These are phyloP conservation scores for Hanseniaspora thailandica DNA, from an alignment of 805 yeast species.

Conservation along the genomic window DNA sequence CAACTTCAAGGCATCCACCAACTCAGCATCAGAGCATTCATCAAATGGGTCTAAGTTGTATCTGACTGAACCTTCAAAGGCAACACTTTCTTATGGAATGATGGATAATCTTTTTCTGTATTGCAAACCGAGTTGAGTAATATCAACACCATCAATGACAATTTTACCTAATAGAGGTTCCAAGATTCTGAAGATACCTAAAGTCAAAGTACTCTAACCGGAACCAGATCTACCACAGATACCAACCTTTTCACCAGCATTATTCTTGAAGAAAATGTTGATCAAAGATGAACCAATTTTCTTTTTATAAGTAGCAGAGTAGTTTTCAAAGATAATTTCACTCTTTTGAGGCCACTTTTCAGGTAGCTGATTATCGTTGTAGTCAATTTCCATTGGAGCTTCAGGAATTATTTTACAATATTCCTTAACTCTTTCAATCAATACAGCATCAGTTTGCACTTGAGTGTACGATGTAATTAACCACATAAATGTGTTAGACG, in stretches of 20 bases:
- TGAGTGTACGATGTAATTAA: conserved; percentile 52
- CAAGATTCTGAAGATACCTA: conserved; percentile 50
- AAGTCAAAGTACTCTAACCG: conserved; percentile 52
- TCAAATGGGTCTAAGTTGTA: conserved; percentile 54
- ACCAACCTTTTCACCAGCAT: conserved; percentile 52
- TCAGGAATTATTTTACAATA: conserved; percentile 40
- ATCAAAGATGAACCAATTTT: conserved; percentile 50
- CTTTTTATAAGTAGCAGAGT: conserved; percentile 47
- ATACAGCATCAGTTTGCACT: conserved; percentile 51
- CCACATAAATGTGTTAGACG: conserved; percentile 42
- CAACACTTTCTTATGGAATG: conserved; percentile 62
- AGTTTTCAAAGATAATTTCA: conserved; percentile 37
- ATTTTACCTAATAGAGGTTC: conserved; percentile 47
- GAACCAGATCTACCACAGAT: conserved; percentile 74
- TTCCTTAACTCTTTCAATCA: conserved; percentile 57
- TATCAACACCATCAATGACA: conserved; percentile 44
- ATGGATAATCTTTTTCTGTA: conserved; percentile 47
- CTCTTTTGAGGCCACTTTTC: conserved; percentile 48
- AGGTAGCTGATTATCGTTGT: conserved; percentile 33
- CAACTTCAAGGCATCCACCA: conserved; percentile 45
- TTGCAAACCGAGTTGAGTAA: conserved; percentile 38
- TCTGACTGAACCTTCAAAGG: conserved; percentile 50
- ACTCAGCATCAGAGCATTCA: conserved; percentile 39
- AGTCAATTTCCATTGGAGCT: conserved; percentile 36
- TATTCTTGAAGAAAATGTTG: conserved; percentile 35